A percentile compares a stretch with the other conserved stretches of the same genome.
Evolutionary conservation across 805 yeast genomes (phyloP).

Genomic region (Yamadazyma phyllophila): DNA sequence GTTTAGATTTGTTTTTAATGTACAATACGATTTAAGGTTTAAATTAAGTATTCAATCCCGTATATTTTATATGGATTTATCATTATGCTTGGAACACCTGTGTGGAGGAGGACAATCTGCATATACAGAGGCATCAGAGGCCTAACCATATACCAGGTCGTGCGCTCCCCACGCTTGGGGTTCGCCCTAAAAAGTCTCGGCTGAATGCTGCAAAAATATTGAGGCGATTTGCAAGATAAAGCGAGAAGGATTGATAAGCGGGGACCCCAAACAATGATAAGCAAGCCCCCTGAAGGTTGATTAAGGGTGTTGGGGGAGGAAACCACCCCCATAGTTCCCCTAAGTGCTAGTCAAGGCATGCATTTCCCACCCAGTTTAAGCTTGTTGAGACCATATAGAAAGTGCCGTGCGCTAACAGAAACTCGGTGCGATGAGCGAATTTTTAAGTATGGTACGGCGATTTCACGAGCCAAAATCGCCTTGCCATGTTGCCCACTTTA

Average conservation of each 20-base stretch:
- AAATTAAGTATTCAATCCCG: too few relatives aligned
- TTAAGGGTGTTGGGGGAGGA: not conserved
- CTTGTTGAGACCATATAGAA: not conserved
- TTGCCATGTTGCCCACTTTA: not conserved
- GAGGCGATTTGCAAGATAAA: too few relatives aligned
- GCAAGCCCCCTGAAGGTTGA: not conserved
- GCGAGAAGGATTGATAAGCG: not conserved
- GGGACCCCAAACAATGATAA: not conserved
- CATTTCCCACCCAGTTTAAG: not conserved
- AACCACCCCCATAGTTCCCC: not conserved
- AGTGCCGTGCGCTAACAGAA: slow-evolving; percentile 4
- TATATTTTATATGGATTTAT: too few relatives aligned
- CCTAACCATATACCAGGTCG: too few relatives aligned
- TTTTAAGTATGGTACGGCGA: slow-evolving; percentile 5
- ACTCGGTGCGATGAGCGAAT: slow-evolving; percentile 1
- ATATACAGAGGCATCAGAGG: too few relatives aligned
- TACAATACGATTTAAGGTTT: not conserved
- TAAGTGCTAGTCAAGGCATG: slow-evolving; percentile 5
- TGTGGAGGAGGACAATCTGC: too few relatives aligned
- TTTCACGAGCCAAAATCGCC: not conserved
- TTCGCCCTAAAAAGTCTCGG: not conserved
- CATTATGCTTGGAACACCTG: too few relatives aligned
- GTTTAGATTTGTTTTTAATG: slow-evolving; percentile 8
- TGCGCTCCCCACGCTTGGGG: too few relatives aligned
- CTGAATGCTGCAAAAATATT: not conserved